Conservation (phyloP, 1,284 basidiomycete genomes). For the Pyrrhoderma noxium region DNA sequence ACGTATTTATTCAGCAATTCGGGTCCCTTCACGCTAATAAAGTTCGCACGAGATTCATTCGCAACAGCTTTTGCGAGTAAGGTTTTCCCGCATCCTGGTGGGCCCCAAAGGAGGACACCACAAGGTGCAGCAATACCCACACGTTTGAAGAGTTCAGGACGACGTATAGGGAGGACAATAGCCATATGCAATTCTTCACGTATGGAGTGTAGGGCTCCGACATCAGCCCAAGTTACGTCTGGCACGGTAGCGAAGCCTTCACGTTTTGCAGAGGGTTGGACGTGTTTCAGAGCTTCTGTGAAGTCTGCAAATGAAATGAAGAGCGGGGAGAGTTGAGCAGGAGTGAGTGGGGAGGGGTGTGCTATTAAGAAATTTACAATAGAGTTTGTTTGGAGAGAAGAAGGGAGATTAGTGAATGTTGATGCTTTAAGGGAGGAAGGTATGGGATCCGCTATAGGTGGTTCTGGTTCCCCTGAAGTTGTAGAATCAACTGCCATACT, state of each 20-base stretch:
- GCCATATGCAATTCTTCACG: slow-evolving; percentile 95
- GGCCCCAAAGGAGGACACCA: slow-evolving; percentile 96
- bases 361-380: slow-evolving; percentile 86
- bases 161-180: slow-evolving; percentile 89
- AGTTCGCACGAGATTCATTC: slow-evolving; percentile 90
- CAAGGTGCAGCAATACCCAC: slow-evolving; percentile 85
- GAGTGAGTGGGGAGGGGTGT: slow-evolving; percentile 75
- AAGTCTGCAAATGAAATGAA: slow-evolving; percentile 82
- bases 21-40: slow-evolving; percentile 96
- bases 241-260: slow-evolving; percentile 98
- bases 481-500: slow-evolving; percentile 47
- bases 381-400: slow-evolving; percentile 45
- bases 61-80: slow-evolving; percentile 94
- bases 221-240: slow-evolving; percentile 90
- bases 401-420: slow-evolving; percentile 36
- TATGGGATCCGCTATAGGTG: slow-evolving; percentile 17
- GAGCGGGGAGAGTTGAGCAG: slow-evolving; percentile 71
- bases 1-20: slow-evolving; percentile 99
- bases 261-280: slow-evolving; percentile 94
- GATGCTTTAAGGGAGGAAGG: slow-evolving; percentile 20
- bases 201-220: slow-evolving; percentile 84
- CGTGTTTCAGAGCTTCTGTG: slow-evolving; percentile 66
- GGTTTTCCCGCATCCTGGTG: slow-evolving; percentile 96
- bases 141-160: slow-evolving; percentile 82
- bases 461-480: slow-evolving; percentile 7